Conservation (phyloP, 345 rosid genomes). For the Passiflora organensis region DNA sequence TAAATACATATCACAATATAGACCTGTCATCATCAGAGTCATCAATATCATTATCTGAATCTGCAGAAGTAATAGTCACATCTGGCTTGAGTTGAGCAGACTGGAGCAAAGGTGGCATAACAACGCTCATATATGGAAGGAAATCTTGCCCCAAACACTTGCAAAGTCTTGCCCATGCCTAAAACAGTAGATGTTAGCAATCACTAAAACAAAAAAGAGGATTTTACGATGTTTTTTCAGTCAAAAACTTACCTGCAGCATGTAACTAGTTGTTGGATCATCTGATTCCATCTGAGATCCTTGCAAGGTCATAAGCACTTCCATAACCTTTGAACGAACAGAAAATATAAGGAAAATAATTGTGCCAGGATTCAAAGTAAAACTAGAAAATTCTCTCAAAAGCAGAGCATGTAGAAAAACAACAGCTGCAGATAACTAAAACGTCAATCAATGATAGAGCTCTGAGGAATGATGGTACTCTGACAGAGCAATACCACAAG, state of each 20-base stretch:
- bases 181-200: constrained; percentile 13
- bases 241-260: constrained; percentile 66
- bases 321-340: constrained; percentile 75
- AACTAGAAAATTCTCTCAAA: not conserved
- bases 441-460: not conserved
- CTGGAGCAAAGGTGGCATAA: constrained; percentile 96
- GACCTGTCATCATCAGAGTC: constrained; percentile 99
- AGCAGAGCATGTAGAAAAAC: not conserved
- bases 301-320: constrained; percentile 97
- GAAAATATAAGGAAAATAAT: not conserved
- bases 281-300: constrained; percentile 97
- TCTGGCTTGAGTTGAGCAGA: constrained; percentile 99
- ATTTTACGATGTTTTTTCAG: constrained; percentile 1
- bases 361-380: not conserved
- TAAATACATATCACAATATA: not conserved
- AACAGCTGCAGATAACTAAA: not conserved
- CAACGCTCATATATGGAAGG: constrained; percentile 95
- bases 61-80: constrained; percentile 95
- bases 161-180: constrained; percentile 99
- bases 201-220: constrained; percentile 1
- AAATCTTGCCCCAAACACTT: constrained; percentile 98
- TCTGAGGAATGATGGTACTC: not conserved
- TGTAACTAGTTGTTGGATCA: constrained; percentile 97
- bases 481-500: not conserved
- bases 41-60: constrained; percentile 86